Conservation (phyloP, 257 asterid genomes). For the Ligustrum vulgare region DNA sequence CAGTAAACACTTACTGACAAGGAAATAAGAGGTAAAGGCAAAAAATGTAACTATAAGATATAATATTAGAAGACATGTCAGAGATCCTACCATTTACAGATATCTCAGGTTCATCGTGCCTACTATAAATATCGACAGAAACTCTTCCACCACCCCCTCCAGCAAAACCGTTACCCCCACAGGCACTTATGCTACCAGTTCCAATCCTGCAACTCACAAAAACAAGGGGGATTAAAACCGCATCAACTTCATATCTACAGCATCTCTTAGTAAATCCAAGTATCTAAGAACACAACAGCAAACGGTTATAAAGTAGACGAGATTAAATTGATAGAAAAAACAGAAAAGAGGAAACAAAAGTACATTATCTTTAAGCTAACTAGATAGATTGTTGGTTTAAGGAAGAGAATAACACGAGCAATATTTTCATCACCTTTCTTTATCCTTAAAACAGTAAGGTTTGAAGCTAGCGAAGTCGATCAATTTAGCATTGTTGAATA, state of each 20-base stretch:
- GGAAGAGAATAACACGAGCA: not conserved
- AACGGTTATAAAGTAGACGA: constrained; percentile 2
- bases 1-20: not conserved
- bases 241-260: constrained; percentile 12
- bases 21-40: not conserved
- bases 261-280: constrained; percentile 10
- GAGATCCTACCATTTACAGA: constrained; percentile 65
- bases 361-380: not conserved
- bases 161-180: constrained; percentile 92
- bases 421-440: not conserved
- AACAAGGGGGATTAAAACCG: constrained; percentile 26
- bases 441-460: not conserved
- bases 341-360: not conserved
- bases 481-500: constrained; percentile 10
- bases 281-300: not conserved
- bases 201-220: constrained; percentile 81
- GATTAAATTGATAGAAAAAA: constrained; percentile 9
- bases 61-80: not conserved
- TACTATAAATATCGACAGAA: constrained; percentile 86
- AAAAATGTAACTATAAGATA: not conserved
- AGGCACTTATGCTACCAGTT: constrained; percentile 78
- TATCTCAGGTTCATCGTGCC: constrained; percentile 87
- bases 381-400: too few relatives aligned
- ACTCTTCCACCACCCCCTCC: constrained; percentile 99
- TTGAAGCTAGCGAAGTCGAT: not conserved